phyloP scores from a whole-genome alignment of 495 filamentous ascomycete species.

The Alectoria sarmentosa region DNA sequence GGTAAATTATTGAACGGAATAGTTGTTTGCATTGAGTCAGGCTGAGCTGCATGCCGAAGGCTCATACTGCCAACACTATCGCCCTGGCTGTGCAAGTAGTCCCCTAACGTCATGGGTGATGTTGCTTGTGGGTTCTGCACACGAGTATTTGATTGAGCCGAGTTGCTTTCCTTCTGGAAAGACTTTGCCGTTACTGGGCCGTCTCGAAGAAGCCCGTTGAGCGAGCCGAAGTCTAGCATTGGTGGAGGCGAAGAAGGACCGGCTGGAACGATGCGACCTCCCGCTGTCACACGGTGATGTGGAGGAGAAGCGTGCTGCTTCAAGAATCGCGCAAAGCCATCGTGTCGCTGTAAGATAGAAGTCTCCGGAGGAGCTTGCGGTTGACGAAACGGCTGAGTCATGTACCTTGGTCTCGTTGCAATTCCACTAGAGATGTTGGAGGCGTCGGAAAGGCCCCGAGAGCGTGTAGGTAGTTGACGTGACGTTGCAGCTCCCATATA shows the following conservation, averaged over 20 bases:
- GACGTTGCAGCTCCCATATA: slow-evolving; percentile 18
- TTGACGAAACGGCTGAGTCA: slow-evolving; percentile 19
- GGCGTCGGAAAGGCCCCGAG: slow-evolving; percentile 16
- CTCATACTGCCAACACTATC: neutral
- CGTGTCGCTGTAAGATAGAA: slow-evolving; percentile 29
- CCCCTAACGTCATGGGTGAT: neutral
- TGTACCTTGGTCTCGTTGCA: neutral
- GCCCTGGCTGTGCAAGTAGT: neutral
- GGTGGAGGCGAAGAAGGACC: slow-evolving; percentile 28
- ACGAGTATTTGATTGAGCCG: neutral
- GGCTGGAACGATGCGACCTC: slow-evolving; percentile 56
- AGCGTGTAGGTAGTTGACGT: slow-evolving; percentile 2
- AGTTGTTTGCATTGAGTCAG: neutral
- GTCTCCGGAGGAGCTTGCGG: slow-evolving; percentile 27
- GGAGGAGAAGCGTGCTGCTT: slow-evolving; percentile 54
- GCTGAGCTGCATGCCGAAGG: neutral
- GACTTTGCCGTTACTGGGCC: slow-evolving; percentile 2
- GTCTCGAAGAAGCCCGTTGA: slow-evolving; percentile 15
- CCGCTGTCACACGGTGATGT: slow-evolving; percentile 56
- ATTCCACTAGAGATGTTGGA: slow-evolving; percentile 14
- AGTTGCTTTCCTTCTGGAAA: neutral
- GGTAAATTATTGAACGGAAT: neutral
- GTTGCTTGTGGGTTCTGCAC: neutral
- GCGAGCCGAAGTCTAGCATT: slow-evolving; percentile 31
- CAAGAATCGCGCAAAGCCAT: slow-evolving; percentile 46